Percentiles rank a stretch among this genome's conserved stretches.
These are phyloP conservation scores for Xylaria telfairii DNA, from an alignment of 495 filamentous ascomycete species.

Conservation along the genomic window DNA sequence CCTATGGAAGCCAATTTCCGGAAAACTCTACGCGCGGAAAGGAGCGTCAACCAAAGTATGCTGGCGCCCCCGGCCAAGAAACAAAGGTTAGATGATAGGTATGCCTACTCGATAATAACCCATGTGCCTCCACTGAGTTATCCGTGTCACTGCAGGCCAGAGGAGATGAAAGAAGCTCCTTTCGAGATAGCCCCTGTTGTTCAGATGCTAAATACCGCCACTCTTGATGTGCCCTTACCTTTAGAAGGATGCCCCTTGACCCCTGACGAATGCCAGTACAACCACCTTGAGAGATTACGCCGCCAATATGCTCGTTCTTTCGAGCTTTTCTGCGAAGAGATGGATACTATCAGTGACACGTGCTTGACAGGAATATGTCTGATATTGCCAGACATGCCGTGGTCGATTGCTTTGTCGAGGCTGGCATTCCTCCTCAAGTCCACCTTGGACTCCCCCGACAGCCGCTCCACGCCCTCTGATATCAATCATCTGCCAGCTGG, in stretches of 20 bases:
- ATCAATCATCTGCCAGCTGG: not conserved
- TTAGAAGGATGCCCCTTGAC: not conserved
- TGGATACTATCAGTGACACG: slow-evolving; percentile 13
- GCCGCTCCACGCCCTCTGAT: not conserved
- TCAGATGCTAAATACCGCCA: slow-evolving; percentile 7
- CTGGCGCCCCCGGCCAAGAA: slow-evolving; percentile 1
- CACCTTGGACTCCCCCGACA: not conserved
- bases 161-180: not conserved
- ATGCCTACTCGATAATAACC: not conserved
- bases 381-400: slow-evolving; percentile 22
- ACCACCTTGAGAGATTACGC: slow-evolving; percentile 6
- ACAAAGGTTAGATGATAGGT: not conserved
- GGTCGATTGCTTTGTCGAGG: slow-evolving; percentile 20
- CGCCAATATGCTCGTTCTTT: slow-evolving; percentile 14
- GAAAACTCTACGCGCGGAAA: not conserved
- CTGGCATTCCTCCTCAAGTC: slow-evolving; percentile 17
- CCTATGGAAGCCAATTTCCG: slow-evolving; percentile 11
- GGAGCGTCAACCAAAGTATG: not conserved
- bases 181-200: not conserved
- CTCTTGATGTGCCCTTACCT: not conserved
- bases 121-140: not conserved
- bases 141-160: not conserved
- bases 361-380: slow-evolving; percentile 21
- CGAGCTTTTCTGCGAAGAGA: slow-evolving; percentile 17
- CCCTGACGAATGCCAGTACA: slow-evolving; percentile 16